phyloP scores from a whole-genome alignment of 2,329 filamentous ascomycete genomes.

The Phaeosphaeriaceae sp. region DNA sequence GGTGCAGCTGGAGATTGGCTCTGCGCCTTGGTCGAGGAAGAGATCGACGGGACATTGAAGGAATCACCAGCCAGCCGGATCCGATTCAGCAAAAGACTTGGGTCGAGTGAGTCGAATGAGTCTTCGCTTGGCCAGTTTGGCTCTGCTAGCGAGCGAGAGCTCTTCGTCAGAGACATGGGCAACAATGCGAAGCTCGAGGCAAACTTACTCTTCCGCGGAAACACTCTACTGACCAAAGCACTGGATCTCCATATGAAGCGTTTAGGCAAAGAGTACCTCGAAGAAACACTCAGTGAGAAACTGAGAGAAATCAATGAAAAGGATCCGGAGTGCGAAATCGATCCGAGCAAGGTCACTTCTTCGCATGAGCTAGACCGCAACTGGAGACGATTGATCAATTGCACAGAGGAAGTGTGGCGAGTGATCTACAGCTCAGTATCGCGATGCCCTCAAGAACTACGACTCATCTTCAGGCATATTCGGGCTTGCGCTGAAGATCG shows the following conservation, averaged over 20 bases:
- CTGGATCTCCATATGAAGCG: slow-evolving; percentile 96
- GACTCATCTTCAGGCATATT: slow-evolving; percentile 88
- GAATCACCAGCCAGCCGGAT: slow-evolving; percentile 73
- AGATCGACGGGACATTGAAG: slow-evolving; percentile 91
- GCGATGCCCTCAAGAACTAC: slow-evolving; percentile 79
- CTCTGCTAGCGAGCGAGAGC: slow-evolving; percentile 67
- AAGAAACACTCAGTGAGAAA: slow-evolving; percentile 84
- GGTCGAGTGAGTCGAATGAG: slow-evolving; percentile 72
- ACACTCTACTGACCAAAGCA: slow-evolving; percentile 90
- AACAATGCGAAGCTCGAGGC: slow-evolving; percentile 84
- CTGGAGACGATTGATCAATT: slow-evolving; percentile 76
- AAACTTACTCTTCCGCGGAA: slow-evolving; percentile 93
- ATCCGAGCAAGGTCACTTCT: slow-evolving; percentile 76
- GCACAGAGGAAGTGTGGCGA: slow-evolving; percentile 86
- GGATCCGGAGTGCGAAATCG: slow-evolving; percentile 93
- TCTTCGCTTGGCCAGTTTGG: slow-evolving; percentile 47
- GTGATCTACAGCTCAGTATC: slow-evolving; percentile 77
- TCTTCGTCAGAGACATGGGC: slow-evolving; percentile 76
- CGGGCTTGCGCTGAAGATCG: slow-evolving; percentile 91
- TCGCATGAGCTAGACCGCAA: slow-evolving; percentile 79
- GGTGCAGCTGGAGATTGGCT: slow-evolving; percentile 87
- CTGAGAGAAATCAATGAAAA: slow-evolving; percentile 87
- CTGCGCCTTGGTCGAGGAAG: slow-evolving; percentile 90
- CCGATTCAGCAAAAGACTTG: slow-evolving; percentile 73
- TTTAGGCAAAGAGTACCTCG: slow-evolving; percentile 89